Conservation (phyloP, 2,329 filamentous ascomycete species). For the Beauveria brongniartii region DNA sequence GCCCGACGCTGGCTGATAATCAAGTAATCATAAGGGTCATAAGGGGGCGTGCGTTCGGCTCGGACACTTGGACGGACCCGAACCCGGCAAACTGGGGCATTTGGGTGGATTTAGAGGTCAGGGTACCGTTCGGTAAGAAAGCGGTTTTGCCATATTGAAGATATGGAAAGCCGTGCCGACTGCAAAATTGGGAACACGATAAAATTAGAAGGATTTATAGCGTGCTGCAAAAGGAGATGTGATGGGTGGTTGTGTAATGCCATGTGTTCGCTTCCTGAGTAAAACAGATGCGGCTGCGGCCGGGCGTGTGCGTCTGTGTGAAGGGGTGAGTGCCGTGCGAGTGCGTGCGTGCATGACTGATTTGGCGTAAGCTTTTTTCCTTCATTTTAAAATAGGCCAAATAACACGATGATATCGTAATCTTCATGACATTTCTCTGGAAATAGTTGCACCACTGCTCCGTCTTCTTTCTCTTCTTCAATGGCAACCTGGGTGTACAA, state of each 20-base stretch:
- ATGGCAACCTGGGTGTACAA: no score
- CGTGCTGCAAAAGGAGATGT: neutral
- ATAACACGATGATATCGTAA: neutral
- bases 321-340: neutral
- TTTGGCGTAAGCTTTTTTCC: neutral
- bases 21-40: neutral
- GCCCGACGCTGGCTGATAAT: neutral
- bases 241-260: neutral
- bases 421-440: neutral
- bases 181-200: no score
- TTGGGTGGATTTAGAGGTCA: neutral
- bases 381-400: no score
- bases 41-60: neutral
- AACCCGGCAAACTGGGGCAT: slow-evolving; percentile 3
- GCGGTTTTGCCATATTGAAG: neutral
- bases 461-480: no score
- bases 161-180: no score
- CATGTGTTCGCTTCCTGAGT: neutral
- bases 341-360: neutral
- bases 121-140: neutral
- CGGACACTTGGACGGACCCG: slow-evolving; percentile 10
- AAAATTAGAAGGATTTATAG: neutral
- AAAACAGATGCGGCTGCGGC: neutral
- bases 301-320: neutral
- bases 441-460: no score